These are phyloP conservation scores for Piper betle DNA, from an alignment of 164 flowering plant species.

Conservation along the genomic window DNA sequence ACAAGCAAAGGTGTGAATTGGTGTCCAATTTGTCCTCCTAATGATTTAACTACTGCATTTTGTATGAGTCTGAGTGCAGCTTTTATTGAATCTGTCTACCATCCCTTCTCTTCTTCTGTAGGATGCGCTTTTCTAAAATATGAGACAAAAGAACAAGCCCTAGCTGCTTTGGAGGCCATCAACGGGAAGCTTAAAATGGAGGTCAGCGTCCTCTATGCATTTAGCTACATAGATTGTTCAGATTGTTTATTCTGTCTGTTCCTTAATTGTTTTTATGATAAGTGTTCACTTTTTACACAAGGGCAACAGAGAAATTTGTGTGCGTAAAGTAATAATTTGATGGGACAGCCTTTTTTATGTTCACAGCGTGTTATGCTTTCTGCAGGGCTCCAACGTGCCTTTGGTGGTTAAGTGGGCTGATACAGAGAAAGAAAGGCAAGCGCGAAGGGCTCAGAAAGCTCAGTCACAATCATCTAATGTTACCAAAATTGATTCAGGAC, in stretches of 20 bases:
- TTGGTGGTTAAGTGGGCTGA: slow-evolving; percentile 99
- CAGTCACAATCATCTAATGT: slow-evolving; percentile 44
- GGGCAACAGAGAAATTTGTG: no score
- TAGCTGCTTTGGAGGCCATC: slow-evolving; percentile 78
- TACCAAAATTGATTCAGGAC: slow-evolving; percentile 42
- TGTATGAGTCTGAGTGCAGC: no score
- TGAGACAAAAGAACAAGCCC: slow-evolving; percentile 94
- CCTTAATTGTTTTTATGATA: neutral
- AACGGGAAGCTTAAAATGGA: slow-evolving; percentile 96
- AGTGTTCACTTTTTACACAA: neutral
- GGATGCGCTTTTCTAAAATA: slow-evolving; percentile 97
- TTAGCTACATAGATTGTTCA: neutral
- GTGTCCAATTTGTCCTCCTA: no score
- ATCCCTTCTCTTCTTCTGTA: slow-evolving; percentile 11
- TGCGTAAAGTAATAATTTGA: no score
- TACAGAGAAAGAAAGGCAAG: slow-evolving; percentile 94
- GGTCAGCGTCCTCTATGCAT: slow-evolving; percentile 29
- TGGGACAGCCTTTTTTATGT: no score
- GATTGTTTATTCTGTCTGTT: neutral
- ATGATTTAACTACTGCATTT: neutral
- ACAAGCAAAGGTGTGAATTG: slow-evolving; percentile 72
- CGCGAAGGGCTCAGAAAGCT: slow-evolving; percentile 87
- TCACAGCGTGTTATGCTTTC: slow-evolving; percentile 1
- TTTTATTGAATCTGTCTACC: neutral
- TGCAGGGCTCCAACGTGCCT: slow-evolving; percentile 88